phyloP scores from a whole-genome alignment of 2,329 filamentous ascomycete species.

The Alternaria atra region DNA sequence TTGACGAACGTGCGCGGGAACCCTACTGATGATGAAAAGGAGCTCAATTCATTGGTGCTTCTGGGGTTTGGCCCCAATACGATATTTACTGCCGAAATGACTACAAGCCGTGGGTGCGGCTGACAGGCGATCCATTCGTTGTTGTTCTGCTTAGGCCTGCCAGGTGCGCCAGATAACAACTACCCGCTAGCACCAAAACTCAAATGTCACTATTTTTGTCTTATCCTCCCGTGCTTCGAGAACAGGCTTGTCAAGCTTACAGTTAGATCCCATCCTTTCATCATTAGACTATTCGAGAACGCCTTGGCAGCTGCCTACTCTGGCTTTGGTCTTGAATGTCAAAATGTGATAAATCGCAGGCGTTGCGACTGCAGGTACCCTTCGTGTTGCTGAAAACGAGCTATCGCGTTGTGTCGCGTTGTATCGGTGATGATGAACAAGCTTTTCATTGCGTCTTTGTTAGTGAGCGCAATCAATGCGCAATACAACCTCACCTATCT shows the following conservation, averaged over 20 bases:
- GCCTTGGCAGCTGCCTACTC: constrained; percentile 6
- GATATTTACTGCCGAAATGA: neutral
- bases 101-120: neutral
- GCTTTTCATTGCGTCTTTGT: neutral
- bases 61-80: neutral
- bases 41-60: fast-evolving
- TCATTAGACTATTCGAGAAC: neutral
- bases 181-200: neutral
- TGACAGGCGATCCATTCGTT: neutral
- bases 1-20: neutral
- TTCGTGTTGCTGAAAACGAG: neutral
- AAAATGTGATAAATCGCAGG: neutral
- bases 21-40: neutral
- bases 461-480: neutral
- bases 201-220: neutral
- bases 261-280: neutral
- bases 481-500: constrained; percentile 11
- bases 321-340: neutral
- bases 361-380: neutral
- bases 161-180: neutral
- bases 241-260: neutral
- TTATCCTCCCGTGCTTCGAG: neutral
- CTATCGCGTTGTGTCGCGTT: neutral
- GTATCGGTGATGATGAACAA: neutral
- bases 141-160: neutral